Conservation (phyloP, 345 rosid genomes). For the Linum usitatissimum region DNA sequence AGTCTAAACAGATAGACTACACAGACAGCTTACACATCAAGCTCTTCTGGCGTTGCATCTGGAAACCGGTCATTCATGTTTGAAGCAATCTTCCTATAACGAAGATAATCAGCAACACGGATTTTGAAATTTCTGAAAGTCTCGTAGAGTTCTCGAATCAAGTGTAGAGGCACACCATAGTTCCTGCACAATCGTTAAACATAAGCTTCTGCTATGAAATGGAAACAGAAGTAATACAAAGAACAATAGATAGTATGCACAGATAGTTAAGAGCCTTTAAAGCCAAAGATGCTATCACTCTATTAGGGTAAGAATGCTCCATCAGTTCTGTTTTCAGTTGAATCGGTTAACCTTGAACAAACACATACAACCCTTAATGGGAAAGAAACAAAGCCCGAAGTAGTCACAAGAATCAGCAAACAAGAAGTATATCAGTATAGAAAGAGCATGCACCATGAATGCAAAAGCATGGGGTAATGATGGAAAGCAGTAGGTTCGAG, state of each 20-base stretch:
- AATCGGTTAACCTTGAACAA: neutral
- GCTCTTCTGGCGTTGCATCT: conserved; percentile 88
- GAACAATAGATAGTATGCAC: neutral
- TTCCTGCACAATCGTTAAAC: conserved; percentile 47
- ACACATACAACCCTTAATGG: neutral
- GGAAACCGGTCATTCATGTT: conserved; percentile 96
- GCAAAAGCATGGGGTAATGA: neutral
- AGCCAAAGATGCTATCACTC: neutral
- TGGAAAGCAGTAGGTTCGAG: neutral
- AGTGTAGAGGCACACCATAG: conserved; percentile 88
- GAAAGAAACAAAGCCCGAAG: neutral
- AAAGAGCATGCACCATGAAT: neutral
- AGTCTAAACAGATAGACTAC: neutral
- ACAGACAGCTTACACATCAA: conserved; percentile 45
- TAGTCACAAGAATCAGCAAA: neutral
- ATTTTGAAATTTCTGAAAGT: conserved; percentile 86
- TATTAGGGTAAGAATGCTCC: neutral
- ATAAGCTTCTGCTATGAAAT: neutral
- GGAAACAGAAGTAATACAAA: neutral
- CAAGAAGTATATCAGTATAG: neutral
- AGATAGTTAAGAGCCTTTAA: too few species aligned
- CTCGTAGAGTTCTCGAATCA: conserved; percentile 92
- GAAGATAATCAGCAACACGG: conserved; percentile 83
- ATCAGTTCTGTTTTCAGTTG: neutral
- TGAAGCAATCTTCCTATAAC: conserved; percentile 88